Percentiles rank a stretch among this genome's conserved stretches.
These are phyloP conservation scores for Thymus mandschuricus DNA, from an alignment of 257 asterid species.

Conservation along the genomic window DNA sequence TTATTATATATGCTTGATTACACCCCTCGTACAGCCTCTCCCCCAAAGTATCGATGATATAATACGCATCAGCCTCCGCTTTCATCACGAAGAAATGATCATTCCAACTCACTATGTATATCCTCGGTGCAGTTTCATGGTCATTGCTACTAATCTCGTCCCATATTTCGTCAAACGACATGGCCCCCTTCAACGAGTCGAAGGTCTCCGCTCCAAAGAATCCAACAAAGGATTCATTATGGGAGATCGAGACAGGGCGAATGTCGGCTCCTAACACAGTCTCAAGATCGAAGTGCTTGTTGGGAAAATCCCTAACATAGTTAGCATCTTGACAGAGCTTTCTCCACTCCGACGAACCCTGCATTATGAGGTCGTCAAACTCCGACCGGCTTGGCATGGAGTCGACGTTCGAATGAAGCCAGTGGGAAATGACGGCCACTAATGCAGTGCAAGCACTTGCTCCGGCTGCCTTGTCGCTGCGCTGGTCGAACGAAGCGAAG, in stretches of 20 bases:
- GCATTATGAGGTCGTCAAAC: slow-evolving; percentile 58
- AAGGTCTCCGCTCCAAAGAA: slow-evolving; percentile 66
- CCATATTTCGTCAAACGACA: slow-evolving; percentile 77
- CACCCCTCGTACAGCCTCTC: slow-evolving; percentile 76
- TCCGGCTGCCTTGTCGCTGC: slow-evolving; percentile 72
- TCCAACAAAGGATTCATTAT: slow-evolving; percentile 61
- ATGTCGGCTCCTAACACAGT: slow-evolving; percentile 57
- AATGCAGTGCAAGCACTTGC: slow-evolving; percentile 74
- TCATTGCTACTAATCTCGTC: slow-evolving; percentile 36
- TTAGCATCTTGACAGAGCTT: slow-evolving; percentile 50
- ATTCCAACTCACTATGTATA: slow-evolving; percentile 79
- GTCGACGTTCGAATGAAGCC: slow-evolving; percentile 58
- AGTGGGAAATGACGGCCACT: slow-evolving; percentile 67
- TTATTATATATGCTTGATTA: slow-evolving; percentile 58
- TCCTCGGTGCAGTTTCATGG: slow-evolving; percentile 33
- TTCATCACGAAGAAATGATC: slow-evolving; percentile 81
- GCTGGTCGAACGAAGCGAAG: slow-evolving; percentile 79
- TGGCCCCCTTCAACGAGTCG: slow-evolving; percentile 57
- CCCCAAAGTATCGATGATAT: slow-evolving; percentile 73
- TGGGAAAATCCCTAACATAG: slow-evolving; percentile 52
- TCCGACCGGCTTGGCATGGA: slow-evolving; percentile 52
- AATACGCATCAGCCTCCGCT: slow-evolving; percentile 51
- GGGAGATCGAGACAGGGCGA: slow-evolving; percentile 54
- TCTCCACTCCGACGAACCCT: slow-evolving; percentile 82
- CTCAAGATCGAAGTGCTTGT: slow-evolving; percentile 80